Evolutionary conservation across 106 monocot genomes (phyloP).

Genomic region (Apostasia shenzhenica): DNA sequence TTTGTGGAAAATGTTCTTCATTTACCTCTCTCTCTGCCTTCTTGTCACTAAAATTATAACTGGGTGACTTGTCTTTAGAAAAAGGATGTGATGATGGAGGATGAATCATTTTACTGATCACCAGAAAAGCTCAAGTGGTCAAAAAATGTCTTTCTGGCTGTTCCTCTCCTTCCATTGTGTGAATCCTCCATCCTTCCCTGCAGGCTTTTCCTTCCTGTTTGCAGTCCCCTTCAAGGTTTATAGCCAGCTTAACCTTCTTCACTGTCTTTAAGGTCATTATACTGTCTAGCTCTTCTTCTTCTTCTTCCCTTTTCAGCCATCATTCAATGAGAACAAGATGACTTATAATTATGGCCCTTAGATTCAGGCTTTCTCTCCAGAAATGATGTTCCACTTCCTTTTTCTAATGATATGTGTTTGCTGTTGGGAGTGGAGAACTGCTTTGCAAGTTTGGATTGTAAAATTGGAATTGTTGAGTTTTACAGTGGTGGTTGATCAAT

Average conservation of each 20-base stretch:
- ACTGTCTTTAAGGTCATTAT: slow-evolving; percentile 1
- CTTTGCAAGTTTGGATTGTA: too few relatives aligned
- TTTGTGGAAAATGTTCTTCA: slow-evolving; percentile 2
- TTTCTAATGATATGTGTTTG: slow-evolving; percentile 12
- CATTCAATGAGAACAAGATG: neutral
- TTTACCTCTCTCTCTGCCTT: neutral
- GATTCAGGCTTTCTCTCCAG: slow-evolving; percentile 12
- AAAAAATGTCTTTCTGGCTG: neutral
- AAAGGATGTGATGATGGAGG: too few relatives aligned
- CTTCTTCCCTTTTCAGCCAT: neutral
- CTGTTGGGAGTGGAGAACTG: slow-evolving; percentile 20
- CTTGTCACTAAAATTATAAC: neutral
- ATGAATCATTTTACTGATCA: neutral
- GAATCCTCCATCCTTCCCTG: too few relatives aligned
- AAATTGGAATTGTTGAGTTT: too few relatives aligned
- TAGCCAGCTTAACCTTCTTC: neutral
- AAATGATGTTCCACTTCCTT: slow-evolving; percentile 14
- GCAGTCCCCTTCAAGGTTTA: neutral
- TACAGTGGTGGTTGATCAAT: too few relatives aligned
- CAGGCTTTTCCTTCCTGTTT: neutral
- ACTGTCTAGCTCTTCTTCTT: neutral
- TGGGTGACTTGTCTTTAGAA: neutral
- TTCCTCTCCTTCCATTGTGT: neutral
- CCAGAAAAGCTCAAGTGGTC: neutral
- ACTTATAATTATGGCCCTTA: neutral